These are phyloP conservation scores for Paramecium octaurelia DNA, from an alignment of 73 alveolate species.

Conservation along the genomic window DNA sequence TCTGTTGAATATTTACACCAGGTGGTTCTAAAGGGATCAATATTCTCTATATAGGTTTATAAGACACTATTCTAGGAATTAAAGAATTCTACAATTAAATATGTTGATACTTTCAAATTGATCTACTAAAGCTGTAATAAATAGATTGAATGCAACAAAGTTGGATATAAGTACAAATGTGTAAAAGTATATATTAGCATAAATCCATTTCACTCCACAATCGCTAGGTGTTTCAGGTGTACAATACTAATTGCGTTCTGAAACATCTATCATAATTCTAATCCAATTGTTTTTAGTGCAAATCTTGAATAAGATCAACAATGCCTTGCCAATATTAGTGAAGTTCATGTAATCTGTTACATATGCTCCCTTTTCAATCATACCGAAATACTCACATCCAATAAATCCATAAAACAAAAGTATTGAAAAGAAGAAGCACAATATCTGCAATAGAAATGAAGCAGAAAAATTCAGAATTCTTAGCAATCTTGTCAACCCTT, in stretches of 20 bases:
- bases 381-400: slow-evolving; percentile 84
- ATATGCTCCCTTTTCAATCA: slow-evolving; percentile 57
- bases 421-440: slow-evolving; percentile 76
- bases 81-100: background rate
- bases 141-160: background rate
- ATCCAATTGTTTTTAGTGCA: slow-evolving; percentile 94
- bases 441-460: slow-evolving; percentile 85
- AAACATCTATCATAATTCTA: slow-evolving; percentile 68
- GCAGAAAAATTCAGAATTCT: slow-evolving; percentile 78
- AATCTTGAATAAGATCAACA: slow-evolving; percentile 77
- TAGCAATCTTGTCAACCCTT: slow-evolving; percentile 69
- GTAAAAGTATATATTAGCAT: background rate
- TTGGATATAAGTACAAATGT: background rate
- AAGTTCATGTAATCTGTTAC: slow-evolving; percentile 77
- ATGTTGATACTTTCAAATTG: background rate
- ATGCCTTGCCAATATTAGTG: slow-evolving; percentile 76
- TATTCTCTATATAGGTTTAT: slow-evolving; percentile 35
- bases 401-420: slow-evolving; percentile 85
- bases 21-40: slow-evolving; percentile 31
- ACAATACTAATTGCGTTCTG: background rate
- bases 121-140: slow-evolving; percentile 2
- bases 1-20: slow-evolving; percentile 40
- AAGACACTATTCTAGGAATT: slow-evolving; percentile 29
- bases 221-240: background rate
- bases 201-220: background rate